Evolutionary conservation across 169 alveolate species (phyloP).

Genomic region (Neospora caninum): DNA sequence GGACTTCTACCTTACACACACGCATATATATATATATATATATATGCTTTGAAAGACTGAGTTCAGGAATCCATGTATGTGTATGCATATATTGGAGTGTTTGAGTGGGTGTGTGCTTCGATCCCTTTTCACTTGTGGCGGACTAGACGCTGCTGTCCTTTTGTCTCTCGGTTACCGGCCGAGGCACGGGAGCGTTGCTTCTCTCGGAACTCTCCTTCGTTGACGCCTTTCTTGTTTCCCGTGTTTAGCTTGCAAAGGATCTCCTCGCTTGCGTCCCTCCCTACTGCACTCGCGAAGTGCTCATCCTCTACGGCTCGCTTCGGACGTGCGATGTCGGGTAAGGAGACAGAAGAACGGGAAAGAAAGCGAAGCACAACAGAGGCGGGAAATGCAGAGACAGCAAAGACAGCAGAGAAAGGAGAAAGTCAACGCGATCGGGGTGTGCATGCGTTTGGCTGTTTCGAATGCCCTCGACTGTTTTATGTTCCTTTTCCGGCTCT

Average conservation of each 20-base stretch:
- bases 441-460: not conserved
- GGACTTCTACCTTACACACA: too few relatives aligned
- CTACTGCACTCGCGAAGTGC: conserved; percentile 45
- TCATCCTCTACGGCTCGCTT: conserved; percentile 29
- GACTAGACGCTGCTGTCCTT: too few relatives aligned
- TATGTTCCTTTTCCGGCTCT: too few relatives aligned
- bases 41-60: too few relatives aligned
- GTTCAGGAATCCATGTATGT: too few relatives aligned
- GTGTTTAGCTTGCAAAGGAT: conserved; percentile 24
- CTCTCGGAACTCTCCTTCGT: conserved; percentile 3
- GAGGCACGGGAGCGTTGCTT: too few relatives aligned
- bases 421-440: not conserved
- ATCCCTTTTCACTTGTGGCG: too few relatives aligned
- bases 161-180: too few relatives aligned
- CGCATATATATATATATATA: too few relatives aligned
- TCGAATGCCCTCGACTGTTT: not conserved
- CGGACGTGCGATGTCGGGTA: conserved; percentile 58
- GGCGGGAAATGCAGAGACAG: not conserved
- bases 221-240: not conserved
- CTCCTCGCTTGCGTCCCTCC: conserved; percentile 50
- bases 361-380: not conserved
- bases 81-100: too few relatives aligned
- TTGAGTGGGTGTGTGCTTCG: too few relatives aligned
- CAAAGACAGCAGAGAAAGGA: too few relatives aligned
- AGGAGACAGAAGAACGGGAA: not conserved